Evolutionary conservation across 148 eudicot genomes (phyloP).

Genomic region (Chenopodium album): DNA sequence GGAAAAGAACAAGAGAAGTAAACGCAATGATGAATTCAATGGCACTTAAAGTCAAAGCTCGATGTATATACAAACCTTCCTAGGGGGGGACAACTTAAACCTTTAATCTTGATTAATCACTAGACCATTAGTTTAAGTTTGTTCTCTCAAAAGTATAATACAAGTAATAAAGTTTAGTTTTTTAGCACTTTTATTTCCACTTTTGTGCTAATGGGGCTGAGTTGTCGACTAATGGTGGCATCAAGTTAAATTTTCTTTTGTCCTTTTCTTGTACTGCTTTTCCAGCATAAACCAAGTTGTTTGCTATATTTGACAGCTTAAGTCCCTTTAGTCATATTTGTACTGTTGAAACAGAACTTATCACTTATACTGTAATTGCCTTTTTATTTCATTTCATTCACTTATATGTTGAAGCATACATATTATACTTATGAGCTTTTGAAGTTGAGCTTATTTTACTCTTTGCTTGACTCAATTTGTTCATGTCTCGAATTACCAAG

Average conservation of each 20-base stretch:
- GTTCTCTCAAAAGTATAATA: not conserved
- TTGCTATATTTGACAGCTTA: not conserved
- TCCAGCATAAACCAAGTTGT: not conserved
- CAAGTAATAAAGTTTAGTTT: not conserved
- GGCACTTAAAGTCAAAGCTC: not conserved
- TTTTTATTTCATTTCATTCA: no score
- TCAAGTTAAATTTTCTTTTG: not conserved
- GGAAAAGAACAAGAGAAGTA: not conserved
- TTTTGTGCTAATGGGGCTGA: not conserved
- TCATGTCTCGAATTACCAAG: no score
- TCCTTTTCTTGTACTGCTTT: not conserved
- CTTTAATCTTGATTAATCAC: not conserved
- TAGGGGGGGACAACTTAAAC: not conserved
- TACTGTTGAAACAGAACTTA: not conserved
- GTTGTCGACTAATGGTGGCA: not conserved
- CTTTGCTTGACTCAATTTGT: no score
- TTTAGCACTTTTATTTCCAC: not conserved
- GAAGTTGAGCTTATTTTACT: no score
- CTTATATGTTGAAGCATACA: no score
- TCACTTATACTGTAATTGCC: no score
- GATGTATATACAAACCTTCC: not conserved
- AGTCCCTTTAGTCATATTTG: not conserved
- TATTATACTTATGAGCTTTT: no score
- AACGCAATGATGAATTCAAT: not conserved
- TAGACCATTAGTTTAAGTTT: not conserved